phyloP scores from a whole-genome alignment of 305 asterid species.

The Fraxinus xanthoxyloides region DNA sequence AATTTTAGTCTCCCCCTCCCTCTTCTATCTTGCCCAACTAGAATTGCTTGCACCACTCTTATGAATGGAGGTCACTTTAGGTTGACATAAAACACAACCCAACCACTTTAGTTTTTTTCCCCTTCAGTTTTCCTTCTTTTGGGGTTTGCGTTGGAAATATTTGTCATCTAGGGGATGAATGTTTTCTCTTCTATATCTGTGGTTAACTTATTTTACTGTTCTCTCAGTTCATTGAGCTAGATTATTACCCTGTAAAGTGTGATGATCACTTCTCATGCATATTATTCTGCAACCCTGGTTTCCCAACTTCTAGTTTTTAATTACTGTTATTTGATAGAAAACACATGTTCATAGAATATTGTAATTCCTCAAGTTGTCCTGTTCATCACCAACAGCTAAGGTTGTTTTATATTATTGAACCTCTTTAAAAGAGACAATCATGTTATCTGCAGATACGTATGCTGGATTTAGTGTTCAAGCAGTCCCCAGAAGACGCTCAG shows the following conservation, averaged over 20 bases:
- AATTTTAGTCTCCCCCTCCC: background rate
- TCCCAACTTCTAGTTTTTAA: constrained; percentile 14
- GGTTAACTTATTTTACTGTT: background rate
- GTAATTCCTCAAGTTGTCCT: constrained; percentile 2
- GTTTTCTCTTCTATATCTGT: background rate
- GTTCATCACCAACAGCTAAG: constrained; percentile 12
- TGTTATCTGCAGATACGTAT: constrained; percentile 65
- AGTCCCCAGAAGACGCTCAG: constrained; percentile 74
- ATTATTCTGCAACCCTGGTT: constrained; percentile 7
- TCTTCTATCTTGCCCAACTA: background rate
- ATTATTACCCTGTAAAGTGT: background rate
- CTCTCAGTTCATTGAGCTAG: constrained; percentile 18
- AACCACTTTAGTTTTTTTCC: background rate
- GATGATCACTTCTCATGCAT: constrained; percentile 2
- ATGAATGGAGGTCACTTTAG: background rate
- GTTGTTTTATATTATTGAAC: constrained; percentile 9
- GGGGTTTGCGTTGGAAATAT: background rate
- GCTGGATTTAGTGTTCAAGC: constrained; percentile 88
- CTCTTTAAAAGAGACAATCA: constrained; percentile 35
- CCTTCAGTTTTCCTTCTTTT: background rate
- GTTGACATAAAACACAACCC: background rate
- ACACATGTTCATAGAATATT: constrained; percentile 8
- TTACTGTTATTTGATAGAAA: background rate
- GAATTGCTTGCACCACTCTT: background rate
- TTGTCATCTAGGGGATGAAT: background rate